phyloP scores from a whole-genome alignment of 768 basidiomycete species.

The Infundibulicybe gibba region DNA sequence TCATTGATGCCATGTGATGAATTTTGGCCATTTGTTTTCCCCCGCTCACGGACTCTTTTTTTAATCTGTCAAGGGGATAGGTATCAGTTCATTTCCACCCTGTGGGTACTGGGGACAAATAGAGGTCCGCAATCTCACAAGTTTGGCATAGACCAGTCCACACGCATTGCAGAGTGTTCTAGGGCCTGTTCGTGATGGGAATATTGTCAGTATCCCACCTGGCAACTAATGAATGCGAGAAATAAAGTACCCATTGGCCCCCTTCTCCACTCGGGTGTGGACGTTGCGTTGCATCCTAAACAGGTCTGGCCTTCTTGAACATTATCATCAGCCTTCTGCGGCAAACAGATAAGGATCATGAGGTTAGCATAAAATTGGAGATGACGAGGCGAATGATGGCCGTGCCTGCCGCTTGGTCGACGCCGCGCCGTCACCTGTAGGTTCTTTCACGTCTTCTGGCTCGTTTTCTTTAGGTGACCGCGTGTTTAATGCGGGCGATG shows the following conservation, averaged over 20 bases:
- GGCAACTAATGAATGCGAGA: neutral
- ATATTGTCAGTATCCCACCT: neutral
- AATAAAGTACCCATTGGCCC: slow-evolving; percentile 72
- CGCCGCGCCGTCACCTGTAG: slow-evolving; percentile 3
- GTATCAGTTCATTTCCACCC: slow-evolving; percentile 20
- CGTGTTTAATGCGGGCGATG: slow-evolving; percentile 3
- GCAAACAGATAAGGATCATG: no score
- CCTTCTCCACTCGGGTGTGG: slow-evolving; percentile 85
- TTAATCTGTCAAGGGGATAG: slow-evolving; percentile 9
- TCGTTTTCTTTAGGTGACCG: slow-evolving; percentile 8
- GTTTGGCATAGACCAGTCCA: slow-evolving; percentile 83
- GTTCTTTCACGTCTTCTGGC: slow-evolving; percentile 4
- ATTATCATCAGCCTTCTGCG: slow-evolving; percentile 5
- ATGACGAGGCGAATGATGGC: neutral
- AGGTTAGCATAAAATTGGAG: neutral
- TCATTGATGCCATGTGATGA: neutral
- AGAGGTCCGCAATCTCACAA: slow-evolving; percentile 44
- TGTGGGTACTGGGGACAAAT: slow-evolving; percentile 26
- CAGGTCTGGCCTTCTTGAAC: slow-evolving; percentile 68
- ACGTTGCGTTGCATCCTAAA: slow-evolving; percentile 78
- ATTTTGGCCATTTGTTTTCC: neutral
- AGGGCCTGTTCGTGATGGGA: slow-evolving; percentile 45
- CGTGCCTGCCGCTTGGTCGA: slow-evolving; percentile 13
- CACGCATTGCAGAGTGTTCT: slow-evolving; percentile 85
- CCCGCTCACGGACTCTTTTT: slow-evolving; percentile 9